These are phyloP conservation scores for Grigorovia jiainica DNA, from an alignment of 805 yeast species.

Conservation along the genomic window DNA sequence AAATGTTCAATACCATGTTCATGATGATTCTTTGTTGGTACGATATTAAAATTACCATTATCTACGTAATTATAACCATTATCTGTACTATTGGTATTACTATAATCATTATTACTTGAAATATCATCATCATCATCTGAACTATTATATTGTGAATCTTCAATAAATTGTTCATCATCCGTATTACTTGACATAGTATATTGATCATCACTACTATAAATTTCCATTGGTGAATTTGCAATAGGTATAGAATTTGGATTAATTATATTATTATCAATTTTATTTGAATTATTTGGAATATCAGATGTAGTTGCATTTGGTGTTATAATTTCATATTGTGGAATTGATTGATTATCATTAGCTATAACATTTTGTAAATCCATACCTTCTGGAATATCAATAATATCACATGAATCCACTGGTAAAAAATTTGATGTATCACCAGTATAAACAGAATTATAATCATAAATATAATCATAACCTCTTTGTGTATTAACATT, in stretches of 20 bases:
- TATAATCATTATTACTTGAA: constrained; percentile 2
- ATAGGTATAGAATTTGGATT: constrained; percentile 3
- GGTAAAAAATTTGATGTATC: constrained; percentile 33
- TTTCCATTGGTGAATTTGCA: background rate
- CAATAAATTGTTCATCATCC: constrained; percentile 14
- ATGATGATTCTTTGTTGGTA: background rate
- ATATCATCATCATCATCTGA: constrained; percentile 23
- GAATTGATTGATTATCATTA: constrained; percentile 13
- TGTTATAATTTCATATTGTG: constrained; percentile 2
- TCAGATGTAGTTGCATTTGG: background rate
- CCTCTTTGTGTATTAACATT: constrained; percentile 66
- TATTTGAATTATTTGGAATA: background rate
- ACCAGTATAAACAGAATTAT: constrained; percentile 62
- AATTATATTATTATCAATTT: constrained; percentile 8
- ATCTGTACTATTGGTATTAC: constrained; percentile 7
- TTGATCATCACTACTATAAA: constrained; percentile 8
- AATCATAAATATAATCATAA: constrained; percentile 69
- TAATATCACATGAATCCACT: constrained; percentile 27
- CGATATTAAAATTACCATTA: too few relatives aligned
- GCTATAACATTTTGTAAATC: constrained; percentile 27
- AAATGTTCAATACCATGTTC: constrained; percentile 10
- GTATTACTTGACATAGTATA: constrained; percentile 11
- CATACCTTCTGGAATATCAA: constrained; percentile 29
- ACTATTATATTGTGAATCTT: constrained; percentile 18
- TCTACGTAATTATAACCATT: constrained; percentile 5